Percentiles rank a stretch among this genome's conserved stretches.
Evolutionary conservation across 1,284 basidiomycete genomes (phyloP).

Genomic region (Rhizoctonia solani): DNA sequence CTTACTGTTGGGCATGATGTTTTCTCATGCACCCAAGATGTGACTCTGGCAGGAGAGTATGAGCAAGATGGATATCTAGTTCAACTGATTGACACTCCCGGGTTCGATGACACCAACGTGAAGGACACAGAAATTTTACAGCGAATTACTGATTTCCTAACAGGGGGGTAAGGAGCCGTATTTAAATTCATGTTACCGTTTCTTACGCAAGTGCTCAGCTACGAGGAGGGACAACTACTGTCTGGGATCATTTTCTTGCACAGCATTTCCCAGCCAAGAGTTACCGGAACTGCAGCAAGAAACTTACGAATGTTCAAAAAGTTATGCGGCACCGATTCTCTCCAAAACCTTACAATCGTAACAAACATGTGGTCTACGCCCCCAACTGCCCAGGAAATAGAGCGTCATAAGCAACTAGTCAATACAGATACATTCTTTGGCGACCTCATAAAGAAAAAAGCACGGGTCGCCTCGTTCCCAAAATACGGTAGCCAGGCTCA

Average conservation of each 20-base stretch:
- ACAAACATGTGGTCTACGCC: constrained; percentile 43
- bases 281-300: constrained; percentile 15
- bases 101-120: constrained; percentile 40
- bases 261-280: constrained; percentile 34
- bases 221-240: constrained; percentile 37
- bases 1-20: not conserved
- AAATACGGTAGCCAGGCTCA: not conserved
- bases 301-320: constrained; percentile 32
- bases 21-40: constrained; percentile 23
- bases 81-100: constrained; percentile 43
- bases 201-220: constrained; percentile 37
- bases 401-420: not conserved
- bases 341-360: constrained; percentile 41
- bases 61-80: not conserved
- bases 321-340: constrained; percentile 29
- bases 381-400: not conserved
- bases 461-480: not conserved
- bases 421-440: not conserved
- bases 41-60: not conserved
- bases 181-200: not conserved
- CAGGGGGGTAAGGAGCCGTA: not conserved
- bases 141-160: constrained; percentile 33
- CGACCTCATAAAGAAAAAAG: not conserved
- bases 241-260: constrained; percentile 36
- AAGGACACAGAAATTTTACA: constrained; percentile 32